Evolutionary conservation across 139 green algal genomes (phyloP), one percentile per base, ranked within the genome.

Genomic region (Closterium sp.): DNA sequence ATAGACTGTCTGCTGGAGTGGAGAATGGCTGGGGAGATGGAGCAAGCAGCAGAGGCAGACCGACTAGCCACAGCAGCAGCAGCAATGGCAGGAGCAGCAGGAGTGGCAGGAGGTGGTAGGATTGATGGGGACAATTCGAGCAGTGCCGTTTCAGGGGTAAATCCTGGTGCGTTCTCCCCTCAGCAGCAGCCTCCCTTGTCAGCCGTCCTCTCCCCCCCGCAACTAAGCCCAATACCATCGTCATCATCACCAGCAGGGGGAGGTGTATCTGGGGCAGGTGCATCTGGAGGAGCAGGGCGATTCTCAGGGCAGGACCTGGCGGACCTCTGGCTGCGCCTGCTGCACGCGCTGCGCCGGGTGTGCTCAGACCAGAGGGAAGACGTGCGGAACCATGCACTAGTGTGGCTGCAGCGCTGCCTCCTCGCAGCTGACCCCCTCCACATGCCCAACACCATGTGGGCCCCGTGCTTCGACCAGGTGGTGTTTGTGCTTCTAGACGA

Each of bases 401-500:
- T 94, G 13, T 95, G 93, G 85, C 92, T 98, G 89, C 96, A 97
- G 95, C 95, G 96, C 30, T 95, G 93, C 10, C 95, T 98, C 85
- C 93, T 97, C 31, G 92, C 94, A 4, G 96, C 95, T 1, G 97
- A 97, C 90, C 88, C 85, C 84, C 93, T 98, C 24, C 85, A 89
- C 31, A 92, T 98, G 88, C 91, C 94, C 62, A 84, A 93, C 0
- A 91, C 91, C 24, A 90, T 96, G 31, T 97, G 97, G 94, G 93
- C 95, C 24, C 94, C 95, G 27, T 91, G 62, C 27, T 94, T 94
- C 34, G 88, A 95, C 45, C 42, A 90, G 73, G 92, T 97, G 85
- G 93, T 97, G 89, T 95, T 97, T 90, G 93, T 96, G 10, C 94
- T 96, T 62, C 86, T 97, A 38, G 85, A 91, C 4, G 95, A 96